Conservation (phyloP, 2,329 filamentous ascomycete genomes). For the Zymoseptoria brevis region DNA sequence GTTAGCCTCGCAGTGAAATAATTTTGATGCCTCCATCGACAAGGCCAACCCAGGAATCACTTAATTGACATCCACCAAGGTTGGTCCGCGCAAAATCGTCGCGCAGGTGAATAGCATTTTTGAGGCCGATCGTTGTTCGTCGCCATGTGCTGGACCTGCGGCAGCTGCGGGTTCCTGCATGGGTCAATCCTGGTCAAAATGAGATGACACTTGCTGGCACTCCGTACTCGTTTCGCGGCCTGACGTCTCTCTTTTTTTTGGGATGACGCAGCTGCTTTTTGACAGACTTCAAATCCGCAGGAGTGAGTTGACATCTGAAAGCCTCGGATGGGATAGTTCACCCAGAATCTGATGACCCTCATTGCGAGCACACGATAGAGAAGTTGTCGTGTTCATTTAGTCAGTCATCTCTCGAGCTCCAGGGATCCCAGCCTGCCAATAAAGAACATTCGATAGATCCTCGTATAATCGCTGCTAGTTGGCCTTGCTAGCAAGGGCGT, state of each 20-base stretch:
- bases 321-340: too few species aligned
- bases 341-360: background rate
- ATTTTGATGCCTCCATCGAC: background rate
- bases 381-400: background rate
- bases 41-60: background rate
- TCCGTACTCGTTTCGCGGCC: background rate
- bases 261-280: background rate
- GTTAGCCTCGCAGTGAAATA: background rate
- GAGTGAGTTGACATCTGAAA: background rate
- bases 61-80: background rate
- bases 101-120: background rate
- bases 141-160: background rate
- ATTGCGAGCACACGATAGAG: background rate
- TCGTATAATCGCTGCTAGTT: background rate
- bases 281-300: background rate
- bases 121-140: background rate
- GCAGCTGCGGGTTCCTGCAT: background rate
- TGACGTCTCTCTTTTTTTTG: background rate
- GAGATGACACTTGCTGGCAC: background rate
- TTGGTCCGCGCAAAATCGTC: background rate
- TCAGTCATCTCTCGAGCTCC: background rate
- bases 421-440: background rate
- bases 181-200: background rate
- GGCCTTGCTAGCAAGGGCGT: background rate
- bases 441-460: background rate